Base-by-base conservation (phyloP, 2,329 filamentous ascomycete species). In the Aspergillus hiratsukae region DNA sequence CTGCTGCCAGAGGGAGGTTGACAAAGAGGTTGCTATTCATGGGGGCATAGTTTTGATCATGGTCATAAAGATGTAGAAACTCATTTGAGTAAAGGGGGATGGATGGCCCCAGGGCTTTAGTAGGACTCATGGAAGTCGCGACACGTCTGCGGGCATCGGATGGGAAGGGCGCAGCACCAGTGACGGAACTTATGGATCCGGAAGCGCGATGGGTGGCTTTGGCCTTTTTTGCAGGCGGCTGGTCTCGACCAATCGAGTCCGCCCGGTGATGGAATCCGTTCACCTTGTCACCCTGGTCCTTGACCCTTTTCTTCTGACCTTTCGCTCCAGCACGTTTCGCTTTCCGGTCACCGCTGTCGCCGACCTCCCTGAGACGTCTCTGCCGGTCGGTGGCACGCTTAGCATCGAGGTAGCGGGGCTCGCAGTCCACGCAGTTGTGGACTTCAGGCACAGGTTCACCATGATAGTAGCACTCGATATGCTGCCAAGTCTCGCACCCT, bases 391-490 rank as follows among this genome's bases (percentile, higher is more conserved):
- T 84, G 58, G 94, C 93, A 66, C 85, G 83, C 69, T 87, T 84
- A 51, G 80, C 79, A 71, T 97, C 89, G 66, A 97, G 76, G 49
- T 78, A 76, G 60, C 91, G 83, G 19, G 92, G 91, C 58, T 88
- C 85, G 78, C 94, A 99, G 66, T 96, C 91, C 67, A 86, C 85
- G 77, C 94, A 99, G 55, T 87, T 90, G 78, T 99, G 93, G 55
- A 89, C 81, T 82, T 79, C 87, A 75, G 73, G 92, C 76, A 77
- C 89, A 82, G 80, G 89, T 81, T 73, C 86, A 83, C 70, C 83
- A 66, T 90, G 89, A 72, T 97, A 97, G 77, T 96, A 97, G 77
- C 94, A 99, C 72, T 91, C 87, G 67, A 96, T 96, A 76, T 99
- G 94, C 76, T 99, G 94, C 94, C 94, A 99, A 51, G 91, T 94